phyloP scores from a whole-genome alignment of 495 filamentous ascomycete genomes.

The Aspergillus sclerotioniger region DNA sequence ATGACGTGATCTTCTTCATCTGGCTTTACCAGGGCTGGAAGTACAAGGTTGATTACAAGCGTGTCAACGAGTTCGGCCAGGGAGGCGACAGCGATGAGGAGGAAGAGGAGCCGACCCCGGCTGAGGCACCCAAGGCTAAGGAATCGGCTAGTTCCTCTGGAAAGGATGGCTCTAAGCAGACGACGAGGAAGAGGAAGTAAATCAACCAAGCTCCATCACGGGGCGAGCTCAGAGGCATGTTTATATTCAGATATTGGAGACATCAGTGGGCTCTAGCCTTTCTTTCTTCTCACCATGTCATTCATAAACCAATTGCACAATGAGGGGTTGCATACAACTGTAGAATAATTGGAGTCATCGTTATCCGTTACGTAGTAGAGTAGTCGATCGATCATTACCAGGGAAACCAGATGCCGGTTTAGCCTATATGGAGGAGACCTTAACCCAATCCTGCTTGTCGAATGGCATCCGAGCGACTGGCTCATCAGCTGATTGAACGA shows the following conservation, averaged over 20 bases:
- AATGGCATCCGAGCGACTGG: too few species aligned
- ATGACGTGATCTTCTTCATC: conserved; percentile 97
- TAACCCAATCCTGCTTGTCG: too few species aligned
- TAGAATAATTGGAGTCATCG: neutral
- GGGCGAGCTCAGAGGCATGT: neutral
- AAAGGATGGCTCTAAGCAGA: conserved; percentile 30
- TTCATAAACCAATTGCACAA: neutral
- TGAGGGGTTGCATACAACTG: neutral
- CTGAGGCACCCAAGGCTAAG: conserved; percentile 35
- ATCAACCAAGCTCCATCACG: neutral
- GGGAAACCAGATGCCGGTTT: too few species aligned
- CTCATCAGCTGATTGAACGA: too few species aligned
- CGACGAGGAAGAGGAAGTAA: conserved; percentile 46
- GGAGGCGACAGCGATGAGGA: conserved; percentile 83
- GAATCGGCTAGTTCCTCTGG: conserved; percentile 30
- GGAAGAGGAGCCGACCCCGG: conserved; percentile 50
- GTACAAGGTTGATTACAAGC: conserved; percentile 87
- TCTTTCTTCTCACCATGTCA: neutral
- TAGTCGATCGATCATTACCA: too few species aligned
- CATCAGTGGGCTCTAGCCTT: neutral
- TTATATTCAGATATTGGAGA: neutral
- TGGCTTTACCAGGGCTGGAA: conserved; percentile 95
- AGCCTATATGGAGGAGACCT: too few species aligned
- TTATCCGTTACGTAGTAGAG: too few species aligned
- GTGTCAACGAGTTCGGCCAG: conserved; percentile 97